Percentiles rank a stretch among this genome's conserved stretches.
Conservation (phyloP, 2,329 filamentous ascomycete genomes). For the Davidsoniella neocaledoniae region DNA sequence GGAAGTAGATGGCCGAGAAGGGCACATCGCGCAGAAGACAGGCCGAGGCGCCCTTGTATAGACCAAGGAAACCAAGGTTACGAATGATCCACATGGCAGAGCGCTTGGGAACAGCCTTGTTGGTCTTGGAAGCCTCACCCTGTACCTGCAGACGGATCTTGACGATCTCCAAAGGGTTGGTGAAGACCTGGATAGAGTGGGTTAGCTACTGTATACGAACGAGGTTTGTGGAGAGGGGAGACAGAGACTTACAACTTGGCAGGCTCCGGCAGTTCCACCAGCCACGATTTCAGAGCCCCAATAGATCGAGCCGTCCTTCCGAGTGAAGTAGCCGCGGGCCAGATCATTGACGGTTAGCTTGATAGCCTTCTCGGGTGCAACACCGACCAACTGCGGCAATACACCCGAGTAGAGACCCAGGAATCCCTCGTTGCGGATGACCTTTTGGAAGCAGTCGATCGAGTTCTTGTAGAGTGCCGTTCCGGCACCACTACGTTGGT, state of each 20-base stretch:
- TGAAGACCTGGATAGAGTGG: constrained; percentile 52
- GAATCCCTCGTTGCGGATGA: constrained; percentile 82
- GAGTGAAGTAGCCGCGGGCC: constrained; percentile 58
- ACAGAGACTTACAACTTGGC: constrained; percentile 67
- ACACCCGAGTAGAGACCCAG: constrained; percentile 86
- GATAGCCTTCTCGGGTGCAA: constrained; percentile 98
- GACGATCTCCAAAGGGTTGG: constrained; percentile 95
- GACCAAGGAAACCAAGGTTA: constrained; percentile 80
- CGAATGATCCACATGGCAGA: constrained; percentile 96
- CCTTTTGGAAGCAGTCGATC: constrained; percentile 84
- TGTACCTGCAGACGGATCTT: constrained; percentile 98
- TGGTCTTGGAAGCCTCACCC: constrained; percentile 80
- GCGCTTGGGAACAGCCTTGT: constrained; percentile 58
- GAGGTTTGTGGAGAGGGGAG: neutral
- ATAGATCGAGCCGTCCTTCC: constrained; percentile 57
- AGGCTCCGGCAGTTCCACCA: constrained; percentile 77
- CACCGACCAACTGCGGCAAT: constrained; percentile 84
- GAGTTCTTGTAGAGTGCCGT: constrained; percentile 94
- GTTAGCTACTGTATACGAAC: constrained; percentile 8
- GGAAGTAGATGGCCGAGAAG: constrained; percentile 98
- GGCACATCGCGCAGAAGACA: constrained; percentile 92
- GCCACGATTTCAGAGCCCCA: constrained; percentile 61
- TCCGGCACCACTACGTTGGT: constrained; percentile 75
- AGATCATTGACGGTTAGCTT: constrained; percentile 97
- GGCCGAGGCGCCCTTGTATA: constrained; percentile 93